Conservation (phyloP, 345 rosid genomes). For the Kernera saxatilis region DNA sequence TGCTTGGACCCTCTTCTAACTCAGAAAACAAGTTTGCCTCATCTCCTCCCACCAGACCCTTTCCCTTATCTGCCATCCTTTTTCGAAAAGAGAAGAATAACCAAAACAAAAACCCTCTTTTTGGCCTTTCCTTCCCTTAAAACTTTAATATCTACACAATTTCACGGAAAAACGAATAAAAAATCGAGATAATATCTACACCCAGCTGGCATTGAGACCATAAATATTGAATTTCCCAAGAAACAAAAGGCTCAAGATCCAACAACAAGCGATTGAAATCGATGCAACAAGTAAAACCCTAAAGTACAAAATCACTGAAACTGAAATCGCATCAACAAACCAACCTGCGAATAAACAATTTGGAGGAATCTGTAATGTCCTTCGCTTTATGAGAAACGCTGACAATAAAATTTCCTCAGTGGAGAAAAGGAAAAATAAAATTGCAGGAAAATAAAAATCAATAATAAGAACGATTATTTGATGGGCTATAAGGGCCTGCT, state of each 20-base stretch:
- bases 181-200: neutral
- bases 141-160: conserved; percentile 2
- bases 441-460: too few relatives aligned
- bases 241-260: too few relatives aligned
- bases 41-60: conserved; percentile 9
- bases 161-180: neutral
- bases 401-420: neutral
- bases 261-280: conserved; percentile 2
- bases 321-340: neutral
- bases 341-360: conserved; percentile 2
- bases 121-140: neutral
- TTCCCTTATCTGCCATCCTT: conserved; percentile 30
- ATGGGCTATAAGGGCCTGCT: neutral
- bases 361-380: neutral
- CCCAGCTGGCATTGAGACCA: too few relatives aligned
- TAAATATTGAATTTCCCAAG: too few relatives aligned
- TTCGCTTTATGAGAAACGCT: neutral
- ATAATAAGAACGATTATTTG: neutral
- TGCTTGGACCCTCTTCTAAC: conserved; percentile 25
- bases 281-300: conserved; percentile 1
- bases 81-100: neutral
- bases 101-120: conserved; percentile 3
- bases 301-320: neutral
- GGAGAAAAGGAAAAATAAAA: neutral
- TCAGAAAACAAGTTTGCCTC: conserved; percentile 12